Evolutionary conservation across 805 yeast species (phyloP).

Genomic region (Starmerella geochares): DNA sequence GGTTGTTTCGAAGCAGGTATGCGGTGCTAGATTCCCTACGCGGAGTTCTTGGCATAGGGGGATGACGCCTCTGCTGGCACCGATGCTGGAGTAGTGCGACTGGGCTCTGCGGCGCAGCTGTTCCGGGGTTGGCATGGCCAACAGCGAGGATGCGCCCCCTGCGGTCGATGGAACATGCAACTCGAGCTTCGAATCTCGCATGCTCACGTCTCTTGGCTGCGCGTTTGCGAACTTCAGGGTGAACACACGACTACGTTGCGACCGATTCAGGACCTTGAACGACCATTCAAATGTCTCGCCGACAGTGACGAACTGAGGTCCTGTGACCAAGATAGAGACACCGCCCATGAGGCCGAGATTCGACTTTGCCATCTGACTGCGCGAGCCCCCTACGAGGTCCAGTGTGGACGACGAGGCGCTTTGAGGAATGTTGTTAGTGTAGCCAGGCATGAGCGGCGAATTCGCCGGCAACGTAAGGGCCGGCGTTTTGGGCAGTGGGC

Average conservation of each 20-base stretch:
- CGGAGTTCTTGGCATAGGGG: slow-evolving; percentile 56
- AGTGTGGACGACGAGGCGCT: slow-evolving; percentile 14
- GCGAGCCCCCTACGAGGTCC: slow-evolving; percentile 11
- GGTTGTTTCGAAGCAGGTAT: slow-evolving; percentile 54
- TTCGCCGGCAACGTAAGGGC: slow-evolving; percentile 19
- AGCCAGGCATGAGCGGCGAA: slow-evolving; percentile 15
- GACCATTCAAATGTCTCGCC: slow-evolving; percentile 57
- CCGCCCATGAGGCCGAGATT: slow-evolving; percentile 27
- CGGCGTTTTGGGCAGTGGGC: slow-evolving; percentile 28
- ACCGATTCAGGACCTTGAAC: slow-evolving; percentile 54
- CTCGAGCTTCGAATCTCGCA: slow-evolving; percentile 4
- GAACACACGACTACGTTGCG: slow-evolving; percentile 42
- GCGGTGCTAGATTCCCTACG: slow-evolving; percentile 52
- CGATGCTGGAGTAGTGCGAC: slow-evolving; percentile 23
- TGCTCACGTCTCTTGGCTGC: not conserved
- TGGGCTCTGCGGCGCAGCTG: slow-evolving; percentile 13
- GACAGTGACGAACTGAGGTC: slow-evolving; percentile 48
- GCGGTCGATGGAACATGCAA: not conserved
- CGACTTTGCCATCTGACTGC: not conserved
- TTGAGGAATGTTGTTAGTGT: slow-evolving; percentile 1
- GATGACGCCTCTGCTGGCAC: slow-evolving; percentile 44
- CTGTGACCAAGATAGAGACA: slow-evolving; percentile 47
- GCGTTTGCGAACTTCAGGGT: slow-evolving; percentile 33
- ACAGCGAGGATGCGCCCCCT: not conserved
- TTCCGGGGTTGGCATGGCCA: slow-evolving; percentile 9